Evolutionary conservation across 345 rosid genomes (phyloP).

Genomic region (Arabis hirsuta): DNA sequence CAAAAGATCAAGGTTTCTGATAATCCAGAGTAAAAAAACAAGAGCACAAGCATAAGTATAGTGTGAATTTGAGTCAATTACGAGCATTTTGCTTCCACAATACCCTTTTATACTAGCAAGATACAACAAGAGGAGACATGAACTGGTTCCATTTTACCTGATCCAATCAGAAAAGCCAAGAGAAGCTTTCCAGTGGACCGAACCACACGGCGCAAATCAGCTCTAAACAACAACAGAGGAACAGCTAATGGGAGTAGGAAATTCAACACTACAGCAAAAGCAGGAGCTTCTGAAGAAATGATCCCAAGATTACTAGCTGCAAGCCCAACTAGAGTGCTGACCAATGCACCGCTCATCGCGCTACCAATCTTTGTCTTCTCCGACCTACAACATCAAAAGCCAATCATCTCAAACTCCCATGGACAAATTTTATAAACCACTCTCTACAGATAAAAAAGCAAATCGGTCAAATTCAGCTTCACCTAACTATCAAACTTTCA

Average conservation of each 20-base stretch:
- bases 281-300: slow-evolving; percentile 70
- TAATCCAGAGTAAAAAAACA: slow-evolving; percentile 6
- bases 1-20: slow-evolving; percentile 30
- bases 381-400: slow-evolving; percentile 57
- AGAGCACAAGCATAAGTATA: background rate
- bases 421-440: background rate
- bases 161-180: slow-evolving; percentile 76
- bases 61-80: background rate
- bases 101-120: background rate
- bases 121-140: background rate
- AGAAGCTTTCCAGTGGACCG: slow-evolving; percentile 79
- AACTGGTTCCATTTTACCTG: slow-evolving; percentile 49
- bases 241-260: slow-evolving; percentile 79
- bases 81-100: background rate
- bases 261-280: slow-evolving; percentile 64
- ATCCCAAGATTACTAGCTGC: slow-evolving; percentile 80
- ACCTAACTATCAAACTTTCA: background rate
- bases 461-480: slow-evolving; percentile 5
- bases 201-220: slow-evolving; percentile 73
- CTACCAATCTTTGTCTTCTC: slow-evolving; percentile 88
- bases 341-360: slow-evolving; percentile 80
- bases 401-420: background rate
- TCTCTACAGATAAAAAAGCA: background rate
- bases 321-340: slow-evolving; percentile 83
- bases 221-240: slow-evolving; percentile 80